Conservation (phyloP, 495 filamentous ascomycete genomes). For the Penicillium turbatum region DNA sequence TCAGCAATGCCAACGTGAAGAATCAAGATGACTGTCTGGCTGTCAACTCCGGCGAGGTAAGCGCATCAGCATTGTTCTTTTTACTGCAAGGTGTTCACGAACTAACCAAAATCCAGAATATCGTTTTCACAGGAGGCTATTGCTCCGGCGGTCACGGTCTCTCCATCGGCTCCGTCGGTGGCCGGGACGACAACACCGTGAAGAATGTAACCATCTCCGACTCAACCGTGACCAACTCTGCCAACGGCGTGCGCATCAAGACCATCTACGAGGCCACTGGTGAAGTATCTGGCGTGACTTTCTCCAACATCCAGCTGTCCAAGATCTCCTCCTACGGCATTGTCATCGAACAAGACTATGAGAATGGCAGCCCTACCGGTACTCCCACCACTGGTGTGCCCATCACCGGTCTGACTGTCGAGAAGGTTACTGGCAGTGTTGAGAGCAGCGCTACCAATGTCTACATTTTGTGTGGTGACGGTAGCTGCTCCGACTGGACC, state of each 20-base stretch:
- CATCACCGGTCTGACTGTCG: constrained; percentile 56
- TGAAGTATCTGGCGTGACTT: constrained; percentile 53
- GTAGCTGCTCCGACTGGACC: constrained; percentile 44
- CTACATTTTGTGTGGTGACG: constrained; percentile 53
- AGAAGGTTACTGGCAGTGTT: constrained; percentile 50
- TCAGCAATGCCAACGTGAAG: constrained; percentile 50
- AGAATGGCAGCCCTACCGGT: constrained; percentile 59
- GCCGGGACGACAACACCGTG: constrained; percentile 57
- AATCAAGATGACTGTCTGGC: constrained; percentile 65
- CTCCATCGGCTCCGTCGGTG: constrained; percentile 65
- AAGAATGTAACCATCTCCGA: constrained; percentile 50
- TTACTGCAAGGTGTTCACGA: not conserved
- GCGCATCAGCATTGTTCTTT: no score
- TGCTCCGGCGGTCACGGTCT: constrained; percentile 64
- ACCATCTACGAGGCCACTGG: constrained; percentile 56
- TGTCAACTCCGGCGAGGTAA: constrained; percentile 50
- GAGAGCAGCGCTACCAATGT: constrained; percentile 36
- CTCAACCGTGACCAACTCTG: constrained; percentile 49
- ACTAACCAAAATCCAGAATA: constrained; percentile 30
- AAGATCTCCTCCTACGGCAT: constrained; percentile 60
- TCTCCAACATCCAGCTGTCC: constrained; percentile 54
- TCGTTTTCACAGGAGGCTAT: constrained; percentile 49
- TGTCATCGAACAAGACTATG: constrained; percentile 65
- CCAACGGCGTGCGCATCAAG: constrained; percentile 63
- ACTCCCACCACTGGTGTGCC: constrained; percentile 57